phyloP scores from a whole-genome alignment of 768 basidiomycete genomes.

The Calocera cornea region DNA sequence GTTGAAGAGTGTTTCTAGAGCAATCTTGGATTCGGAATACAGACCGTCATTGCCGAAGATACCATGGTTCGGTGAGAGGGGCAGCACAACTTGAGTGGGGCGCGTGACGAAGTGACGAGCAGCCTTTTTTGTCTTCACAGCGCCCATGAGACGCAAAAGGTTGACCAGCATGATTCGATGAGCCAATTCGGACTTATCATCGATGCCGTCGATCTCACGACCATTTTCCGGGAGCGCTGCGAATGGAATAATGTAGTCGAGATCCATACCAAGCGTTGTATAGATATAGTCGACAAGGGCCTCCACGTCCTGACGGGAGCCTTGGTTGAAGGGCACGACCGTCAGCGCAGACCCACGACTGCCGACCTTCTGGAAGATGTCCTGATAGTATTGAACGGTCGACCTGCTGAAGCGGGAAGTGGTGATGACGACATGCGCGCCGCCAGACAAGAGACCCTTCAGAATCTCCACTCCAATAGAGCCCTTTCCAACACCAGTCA shows the following conservation, averaged over 20 bases:
- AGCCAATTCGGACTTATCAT: conserved; percentile 94
- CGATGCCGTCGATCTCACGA: conserved; percentile 91
- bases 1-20: conserved; percentile 94
- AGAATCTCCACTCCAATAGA: conserved; percentile 97
- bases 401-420: conserved; percentile 94
- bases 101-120: conserved; percentile 92
- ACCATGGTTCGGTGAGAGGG: conserved; percentile 95
- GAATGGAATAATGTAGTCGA: conserved; percentile 97
- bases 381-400: conserved; percentile 95
- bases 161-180: conserved; percentile 99
- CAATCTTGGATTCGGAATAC: conserved; percentile 97
- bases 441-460: conserved; percentile 91
- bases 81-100: conserved; percentile 95
- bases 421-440: conserved; percentile 92
- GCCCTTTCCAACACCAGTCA: conserved; percentile 95
- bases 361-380: conserved; percentile 90
- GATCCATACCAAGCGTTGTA: conserved; percentile 82
- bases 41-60: conserved; percentile 95
- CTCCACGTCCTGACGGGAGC: conserved; percentile 96
- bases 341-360: conserved; percentile 92
- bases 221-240: conserved; percentile 98
- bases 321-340: conserved; percentile 98
- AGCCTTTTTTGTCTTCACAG: conserved; percentile 96
- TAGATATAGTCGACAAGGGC: conserved; percentile 98
- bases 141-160: conserved; percentile 86